Evolutionary conservation across 345 rosid genomes (phyloP), one percentile per base, ranked within the genome.

Genomic region (Moringa oleifera): DNA sequence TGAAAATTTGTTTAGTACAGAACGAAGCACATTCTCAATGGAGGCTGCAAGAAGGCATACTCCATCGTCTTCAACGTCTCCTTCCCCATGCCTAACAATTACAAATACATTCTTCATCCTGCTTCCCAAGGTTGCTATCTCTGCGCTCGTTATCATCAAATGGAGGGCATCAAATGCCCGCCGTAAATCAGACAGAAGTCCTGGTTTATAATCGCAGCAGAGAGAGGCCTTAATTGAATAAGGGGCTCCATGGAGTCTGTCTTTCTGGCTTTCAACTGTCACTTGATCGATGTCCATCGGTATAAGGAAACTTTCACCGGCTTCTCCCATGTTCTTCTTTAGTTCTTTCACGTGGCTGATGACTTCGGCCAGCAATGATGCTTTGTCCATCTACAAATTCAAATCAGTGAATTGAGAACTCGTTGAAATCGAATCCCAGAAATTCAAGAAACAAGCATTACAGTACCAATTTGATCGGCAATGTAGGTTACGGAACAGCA

Each of bases 341-440:
- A 75, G 79, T 53, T 75, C 69, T 60, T 70, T 75, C 47, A 80
- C 59, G 33, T 68, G 74, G 16, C 9, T 58, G 15, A 83, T 54
- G 10, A 80, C 87, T 62, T 78, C 79, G 11, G 77, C 69, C 53
- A 83, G 78, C 59, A 83, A 55, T 0, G 81, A 62, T 61, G 87
- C 84, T 69, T 83, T 83, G 72, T 83, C 87, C 84, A 83, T 75
- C 87, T 83, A 52, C 28, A 12, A 24, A 10, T 50, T 9, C 56
- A 62, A 53, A 6, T 28, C 47, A 33, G 20, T 20, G 47, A 24
- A 18, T 47, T 49, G 46, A 61, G 59, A n/a, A n/a, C n/a, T n/a
- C n/a, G n/a, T 19, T 28, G 33, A 28, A 28, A 28, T 28, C 33
- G 33, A 19, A 21, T 22, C 19, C 24, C 51, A 64, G 58, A 8